phyloP scores from a whole-genome alignment of 345 rosid genomes.

The Euphorbia tirucalli region DNA sequence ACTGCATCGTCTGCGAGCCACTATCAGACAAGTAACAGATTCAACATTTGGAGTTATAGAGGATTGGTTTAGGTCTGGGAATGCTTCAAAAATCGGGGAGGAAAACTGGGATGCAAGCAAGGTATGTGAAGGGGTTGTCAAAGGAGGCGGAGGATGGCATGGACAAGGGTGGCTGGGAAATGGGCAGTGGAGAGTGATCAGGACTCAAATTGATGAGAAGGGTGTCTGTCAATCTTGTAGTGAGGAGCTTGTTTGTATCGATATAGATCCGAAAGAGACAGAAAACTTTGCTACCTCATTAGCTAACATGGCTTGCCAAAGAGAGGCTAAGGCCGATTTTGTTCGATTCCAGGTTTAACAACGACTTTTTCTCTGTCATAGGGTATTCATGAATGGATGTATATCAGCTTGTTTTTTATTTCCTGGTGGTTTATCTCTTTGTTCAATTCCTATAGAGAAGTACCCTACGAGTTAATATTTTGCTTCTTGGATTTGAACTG shows the following conservation, averaged over 20 bases:
- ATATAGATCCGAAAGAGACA: slow-evolving; percentile 84
- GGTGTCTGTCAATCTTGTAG: slow-evolving; percentile 74
- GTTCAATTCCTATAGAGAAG: background rate
- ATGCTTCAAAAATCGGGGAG: slow-evolving; percentile 53
- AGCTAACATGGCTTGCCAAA: slow-evolving; percentile 59
- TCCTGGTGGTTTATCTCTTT: slow-evolving; percentile 3
- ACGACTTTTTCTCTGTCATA: too few relatives aligned
- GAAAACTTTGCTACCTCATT: slow-evolving; percentile 67
- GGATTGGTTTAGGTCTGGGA: slow-evolving; percentile 70
- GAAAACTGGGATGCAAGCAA: slow-evolving; percentile 55
- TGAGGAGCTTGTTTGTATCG: slow-evolving; percentile 84
- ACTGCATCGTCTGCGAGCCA: slow-evolving; percentile 68
- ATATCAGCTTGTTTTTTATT: too few relatives aligned
- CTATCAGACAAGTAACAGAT: slow-evolving; percentile 72
- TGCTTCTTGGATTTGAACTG: background rate
- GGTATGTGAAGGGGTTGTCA: slow-evolving; percentile 56
- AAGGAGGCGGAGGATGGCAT: slow-evolving; percentile 99
- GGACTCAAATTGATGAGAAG: slow-evolving; percentile 61
- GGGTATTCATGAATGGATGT: too few relatives aligned
- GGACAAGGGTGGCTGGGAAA: slow-evolving; percentile 93
- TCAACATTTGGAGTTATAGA: slow-evolving; percentile 51
- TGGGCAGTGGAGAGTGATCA: slow-evolving; percentile 70
- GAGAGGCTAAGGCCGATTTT: slow-evolving; percentile 58
- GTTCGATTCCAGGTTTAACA: slow-evolving; percentile 75
- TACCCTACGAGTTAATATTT: too few relatives aligned